These are phyloP conservation scores for Salicornia ramosissima DNA, from an alignment of 148 eudicot genomes.

Conservation along the genomic window DNA sequence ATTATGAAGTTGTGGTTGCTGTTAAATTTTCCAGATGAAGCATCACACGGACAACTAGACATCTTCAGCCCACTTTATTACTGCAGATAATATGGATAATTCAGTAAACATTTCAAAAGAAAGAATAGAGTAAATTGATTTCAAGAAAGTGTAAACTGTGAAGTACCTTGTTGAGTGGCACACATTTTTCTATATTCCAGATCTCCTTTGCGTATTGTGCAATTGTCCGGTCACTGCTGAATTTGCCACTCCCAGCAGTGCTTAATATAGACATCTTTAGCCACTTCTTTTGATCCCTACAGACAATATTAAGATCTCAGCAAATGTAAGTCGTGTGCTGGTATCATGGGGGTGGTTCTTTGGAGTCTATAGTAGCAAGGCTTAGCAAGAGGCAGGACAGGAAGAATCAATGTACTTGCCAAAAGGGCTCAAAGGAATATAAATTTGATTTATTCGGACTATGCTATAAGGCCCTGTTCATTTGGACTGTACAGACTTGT, in stretches of 20 bases:
- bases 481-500: too few relatives aligned
- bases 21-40: not conserved
- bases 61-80: not conserved
- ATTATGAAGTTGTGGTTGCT: not conserved
- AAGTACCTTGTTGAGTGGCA: slow-evolving; percentile 37
- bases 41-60: not conserved
- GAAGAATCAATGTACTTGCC: not conserved
- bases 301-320: not conserved
- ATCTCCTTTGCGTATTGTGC: slow-evolving; percentile 89
- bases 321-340: not conserved
- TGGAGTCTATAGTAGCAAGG: not conserved
- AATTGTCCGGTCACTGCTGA: slow-evolving; percentile 94
- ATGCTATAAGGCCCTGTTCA: too few relatives aligned
- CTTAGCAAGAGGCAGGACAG: not conserved
- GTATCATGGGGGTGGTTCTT: not conserved
- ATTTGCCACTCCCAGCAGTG: slow-evolving; percentile 95
- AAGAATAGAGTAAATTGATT: not conserved
- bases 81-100: slow-evolving; percentile 3
- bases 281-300: slow-evolving; percentile 91
- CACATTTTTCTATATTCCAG: slow-evolving; percentile 80
- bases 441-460: not conserved
- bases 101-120: not conserved
- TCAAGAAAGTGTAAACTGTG: not conserved
- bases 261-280: slow-evolving; percentile 88
- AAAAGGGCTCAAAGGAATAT: not conserved